Conservation (phyloP, 345 rosid species). For the Eucalyptus rudis region DNA sequence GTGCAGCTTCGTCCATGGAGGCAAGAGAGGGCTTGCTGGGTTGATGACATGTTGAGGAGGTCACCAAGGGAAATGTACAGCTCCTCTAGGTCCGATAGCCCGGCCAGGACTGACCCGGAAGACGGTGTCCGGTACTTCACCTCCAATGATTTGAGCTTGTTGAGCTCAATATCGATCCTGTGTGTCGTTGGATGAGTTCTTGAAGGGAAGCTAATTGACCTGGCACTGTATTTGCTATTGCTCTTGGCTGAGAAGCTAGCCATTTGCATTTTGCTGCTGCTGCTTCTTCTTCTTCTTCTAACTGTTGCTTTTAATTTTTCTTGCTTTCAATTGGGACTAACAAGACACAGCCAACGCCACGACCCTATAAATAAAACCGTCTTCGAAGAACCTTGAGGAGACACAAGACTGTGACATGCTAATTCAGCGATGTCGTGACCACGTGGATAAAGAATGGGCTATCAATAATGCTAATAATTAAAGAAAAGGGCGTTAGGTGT, state of each 20-base stretch:
- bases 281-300: background rate
- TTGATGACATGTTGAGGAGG: constrained; percentile 38
- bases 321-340: background rate
- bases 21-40: constrained; percentile 29
- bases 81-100: constrained; percentile 32
- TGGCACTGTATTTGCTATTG: background rate
- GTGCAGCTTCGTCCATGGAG: constrained; percentile 5
- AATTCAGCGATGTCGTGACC: background rate
- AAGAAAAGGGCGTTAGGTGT: background rate
- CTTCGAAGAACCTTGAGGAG: background rate
- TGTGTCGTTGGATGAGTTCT: constrained; percentile 52
- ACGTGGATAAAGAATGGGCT: background rate
- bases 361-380: background rate
- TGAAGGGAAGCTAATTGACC: constrained; percentile 65
- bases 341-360: background rate
- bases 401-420: background rate
- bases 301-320: background rate
- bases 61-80: constrained; percentile 29
- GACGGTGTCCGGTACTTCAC: background rate
- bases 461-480: background rate
- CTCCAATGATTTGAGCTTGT: constrained; percentile 23
- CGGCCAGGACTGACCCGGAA: constrained; percentile 12
- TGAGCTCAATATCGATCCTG: constrained; percentile 28
- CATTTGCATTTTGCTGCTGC: background rate
- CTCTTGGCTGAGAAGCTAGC: background rate